Conservation (phyloP, 2,329 filamentous ascomycete species). For the Penicillium sp. region DNA sequence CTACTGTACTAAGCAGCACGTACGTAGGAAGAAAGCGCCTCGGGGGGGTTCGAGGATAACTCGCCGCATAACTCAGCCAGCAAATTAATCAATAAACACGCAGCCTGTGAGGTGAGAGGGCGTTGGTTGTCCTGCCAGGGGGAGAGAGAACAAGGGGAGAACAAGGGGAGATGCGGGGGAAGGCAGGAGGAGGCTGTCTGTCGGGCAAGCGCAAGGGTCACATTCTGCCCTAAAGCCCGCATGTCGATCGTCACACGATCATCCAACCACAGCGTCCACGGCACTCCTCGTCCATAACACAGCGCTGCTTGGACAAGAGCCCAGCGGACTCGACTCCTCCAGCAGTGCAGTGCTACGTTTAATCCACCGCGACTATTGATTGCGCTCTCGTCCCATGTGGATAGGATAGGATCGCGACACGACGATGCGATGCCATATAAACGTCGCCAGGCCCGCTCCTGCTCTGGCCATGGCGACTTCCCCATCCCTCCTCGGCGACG, state of each 20-base stretch:
- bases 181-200: not conserved
- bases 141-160: not conserved
- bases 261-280: conserved; percentile 10
- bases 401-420: not conserved
- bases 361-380: not conserved
- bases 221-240: conserved; percentile 9
- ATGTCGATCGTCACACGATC: conserved; percentile 14
- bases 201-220: conserved; percentile 6
- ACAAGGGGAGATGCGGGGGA: not conserved
- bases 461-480: not conserved
- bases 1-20: too few species aligned
- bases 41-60: too few species aligned
- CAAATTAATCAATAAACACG: too few species aligned
- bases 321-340: not conserved
- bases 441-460: not conserved
- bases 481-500: not conserved
- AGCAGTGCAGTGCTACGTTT: not conserved
- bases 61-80: too few species aligned
- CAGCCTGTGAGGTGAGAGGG: too few species aligned
- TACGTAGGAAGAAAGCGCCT: too few species aligned
- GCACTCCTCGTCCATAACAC: not conserved
- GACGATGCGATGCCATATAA: conserved; percentile 1
- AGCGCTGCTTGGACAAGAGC: too few species aligned
- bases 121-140: too few species aligned
- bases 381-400: not conserved